Evolutionary conservation across 202 grass and related monocot genomes (phyloP), one percentile per base, ranked within the genome.

Genomic region (Digitaria exilis): DNA sequence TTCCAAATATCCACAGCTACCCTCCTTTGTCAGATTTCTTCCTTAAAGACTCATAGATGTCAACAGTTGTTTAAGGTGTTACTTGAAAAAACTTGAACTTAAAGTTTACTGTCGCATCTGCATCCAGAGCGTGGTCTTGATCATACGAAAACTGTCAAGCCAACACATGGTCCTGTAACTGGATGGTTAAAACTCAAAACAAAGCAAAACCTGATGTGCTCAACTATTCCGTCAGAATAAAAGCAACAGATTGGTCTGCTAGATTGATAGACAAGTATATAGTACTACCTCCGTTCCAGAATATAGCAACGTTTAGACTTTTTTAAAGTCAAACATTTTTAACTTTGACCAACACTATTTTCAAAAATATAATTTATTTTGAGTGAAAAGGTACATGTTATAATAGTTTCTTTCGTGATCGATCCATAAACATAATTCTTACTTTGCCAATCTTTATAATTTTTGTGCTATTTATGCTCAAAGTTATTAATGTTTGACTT

Each of bases 151-250:
- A 73, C 13, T 82, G 15, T 37, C 21, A 29, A 76, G 79, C 3
- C 14, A 60, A 69, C 56, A 42, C 16, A 73, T 24, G 21, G 29
- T 58, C 45, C 31, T 79, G 12, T 64, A 24, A 78, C 4, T 58
- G 29, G 50, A 79, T 65, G 56, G 67, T 32, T 14, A 80, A 71
- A 79, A 28, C 45, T 72, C 9, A 15, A 51, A 73, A 54, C 18
- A 73, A 73, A 52, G 31, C 64, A 80, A 73, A 45, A 45, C 39
- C 17, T 26, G 32, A 65, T 48, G 30, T 26, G 28, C 32, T 72
- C 21, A 87, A 32, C 55, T 18, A 9, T 76, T 48, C 7, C 28
- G 26, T 48, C 18, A 81, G 56, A 72, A 57, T 64, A 71, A 64
- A 45, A n/a, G 46, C 29, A 64, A 48, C 7, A 31, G 24, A 60